Conservation (phyloP, 345 rosid genomes). For the Rhizophora mangle region DNA sequence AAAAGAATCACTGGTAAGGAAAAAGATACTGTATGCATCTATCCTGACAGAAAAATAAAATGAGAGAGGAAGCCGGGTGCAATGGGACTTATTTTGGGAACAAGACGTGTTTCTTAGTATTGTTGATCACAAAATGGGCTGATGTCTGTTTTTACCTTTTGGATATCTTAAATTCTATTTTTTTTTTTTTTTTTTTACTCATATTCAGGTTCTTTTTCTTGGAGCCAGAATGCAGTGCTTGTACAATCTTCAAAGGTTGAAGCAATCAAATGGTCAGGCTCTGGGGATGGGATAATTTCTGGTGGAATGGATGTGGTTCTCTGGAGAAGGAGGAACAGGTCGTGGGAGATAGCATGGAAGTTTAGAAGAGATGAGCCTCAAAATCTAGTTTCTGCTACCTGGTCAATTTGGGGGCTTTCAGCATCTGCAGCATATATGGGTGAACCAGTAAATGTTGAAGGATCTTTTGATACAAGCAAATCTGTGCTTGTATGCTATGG, state of each 20-base stretch:
- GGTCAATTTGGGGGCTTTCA: constrained; percentile 70
- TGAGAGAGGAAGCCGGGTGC: not conserved
- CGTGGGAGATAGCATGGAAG: constrained; percentile 93
- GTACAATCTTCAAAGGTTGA: constrained; percentile 66
- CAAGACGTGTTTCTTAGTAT: not conserved
- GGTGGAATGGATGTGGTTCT: constrained; percentile 70
- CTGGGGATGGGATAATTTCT: constrained; percentile 79
- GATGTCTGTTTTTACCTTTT: constrained; percentile 14
- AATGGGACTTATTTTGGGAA: not conserved
- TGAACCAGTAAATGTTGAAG: constrained; percentile 27
- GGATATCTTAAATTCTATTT: constrained; percentile 38
- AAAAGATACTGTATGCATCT: too few species aligned
- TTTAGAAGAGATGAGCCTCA: constrained; percentile 56
- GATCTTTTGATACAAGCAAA: constrained; percentile 39
- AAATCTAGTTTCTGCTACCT: constrained; percentile 74
- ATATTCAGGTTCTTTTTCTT: constrained; percentile 98
- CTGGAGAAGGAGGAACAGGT: constrained; percentile 69
- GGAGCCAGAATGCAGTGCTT: constrained; percentile 92
- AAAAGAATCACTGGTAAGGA: too few species aligned
- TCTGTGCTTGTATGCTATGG: constrained; percentile 47
- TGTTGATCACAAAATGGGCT: not conserved
- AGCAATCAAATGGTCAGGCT: constrained; percentile 78
- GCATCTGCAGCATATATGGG: constrained; percentile 53
- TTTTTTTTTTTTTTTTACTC: constrained; percentile 30
- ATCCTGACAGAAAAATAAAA: not conserved